Evolutionary conservation across 495 filamentous ascomycete genomes (phyloP).

Genomic region (Penicillium macrosclerotiorum): DNA sequence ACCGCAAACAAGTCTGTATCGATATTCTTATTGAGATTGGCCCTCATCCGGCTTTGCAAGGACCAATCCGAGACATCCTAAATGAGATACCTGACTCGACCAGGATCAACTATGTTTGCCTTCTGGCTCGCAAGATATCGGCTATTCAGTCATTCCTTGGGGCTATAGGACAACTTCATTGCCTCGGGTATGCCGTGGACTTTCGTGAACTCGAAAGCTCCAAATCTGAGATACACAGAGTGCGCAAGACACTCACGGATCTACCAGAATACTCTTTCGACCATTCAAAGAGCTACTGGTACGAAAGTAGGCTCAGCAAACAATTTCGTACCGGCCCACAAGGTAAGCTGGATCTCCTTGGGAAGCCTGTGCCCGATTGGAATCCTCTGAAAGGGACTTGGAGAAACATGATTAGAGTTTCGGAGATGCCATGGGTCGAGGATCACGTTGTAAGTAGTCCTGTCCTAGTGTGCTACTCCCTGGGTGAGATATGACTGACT

Average conservation of each 20-base stretch:
- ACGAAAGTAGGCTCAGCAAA: conserved; percentile 12
- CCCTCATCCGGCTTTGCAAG: conserved; percentile 22
- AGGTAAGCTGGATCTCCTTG: conserved; percentile 19
- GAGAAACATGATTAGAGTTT: conserved; percentile 16
- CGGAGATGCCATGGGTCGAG: conserved; percentile 16
- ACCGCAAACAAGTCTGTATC: background rate
- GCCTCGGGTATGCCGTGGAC: background rate
- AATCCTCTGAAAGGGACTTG: conserved; percentile 8
- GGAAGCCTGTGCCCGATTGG: conserved; percentile 1
- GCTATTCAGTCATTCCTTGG: background rate
- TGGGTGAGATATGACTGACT: too few species aligned
- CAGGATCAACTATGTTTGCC: background rate
- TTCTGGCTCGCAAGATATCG: background rate
- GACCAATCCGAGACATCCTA: conserved; percentile 23
- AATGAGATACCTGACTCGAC: background rate
- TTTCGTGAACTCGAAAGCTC: background rate
- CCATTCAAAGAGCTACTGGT: conserved; percentile 16
- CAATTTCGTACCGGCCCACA: conserved; percentile 8
- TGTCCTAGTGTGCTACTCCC: too few species aligned
- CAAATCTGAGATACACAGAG: too few species aligned
- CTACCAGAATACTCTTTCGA: conserved; percentile 30
- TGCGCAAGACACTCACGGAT: conserved; percentile 3
- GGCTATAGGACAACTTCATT: background rate
- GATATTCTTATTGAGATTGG: conserved; percentile 28
- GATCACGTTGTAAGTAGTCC: conserved; percentile 7